These are phyloP conservation scores for Exserohilum turcica DNA, from an alignment of 2,329 filamentous ascomycete species.

Conservation along the genomic window DNA sequence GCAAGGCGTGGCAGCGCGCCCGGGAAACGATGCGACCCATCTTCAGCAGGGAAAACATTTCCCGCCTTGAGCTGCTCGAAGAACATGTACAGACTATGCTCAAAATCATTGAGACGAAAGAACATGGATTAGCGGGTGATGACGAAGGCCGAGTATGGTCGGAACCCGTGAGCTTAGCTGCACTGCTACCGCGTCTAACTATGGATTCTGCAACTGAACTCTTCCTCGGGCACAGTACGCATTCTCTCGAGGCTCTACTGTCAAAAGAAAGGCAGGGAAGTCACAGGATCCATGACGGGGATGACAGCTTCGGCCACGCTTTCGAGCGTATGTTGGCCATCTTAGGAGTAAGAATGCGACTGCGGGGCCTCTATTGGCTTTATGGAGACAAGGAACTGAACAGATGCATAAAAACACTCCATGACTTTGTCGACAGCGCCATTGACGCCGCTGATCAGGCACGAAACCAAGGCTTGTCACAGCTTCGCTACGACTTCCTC, in stretches of 20 bases:
- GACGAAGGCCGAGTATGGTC: constrained; percentile 2
- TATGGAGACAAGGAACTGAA: constrained; percentile 6
- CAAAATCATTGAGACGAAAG: not conserved
- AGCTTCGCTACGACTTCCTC: constrained; percentile 9
- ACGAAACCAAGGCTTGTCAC: not conserved
- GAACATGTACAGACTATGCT: constrained; percentile 3
- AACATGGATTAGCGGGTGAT: not conserved
- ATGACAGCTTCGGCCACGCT: constrained; percentile 2
- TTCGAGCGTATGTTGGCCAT: constrained; percentile 10
- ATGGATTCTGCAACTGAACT: constrained; percentile 11
- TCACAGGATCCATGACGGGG: not conserved
- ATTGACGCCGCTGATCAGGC: constrained; percentile 9
- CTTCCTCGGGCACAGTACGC: constrained; percentile 4
- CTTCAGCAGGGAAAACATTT: constrained; percentile 6
- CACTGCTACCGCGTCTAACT: constrained; percentile 2
- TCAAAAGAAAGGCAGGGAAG: not conserved
- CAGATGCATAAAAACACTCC: constrained; percentile 4
- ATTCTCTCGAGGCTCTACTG: not conserved
- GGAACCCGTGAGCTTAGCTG: constrained; percentile 1
- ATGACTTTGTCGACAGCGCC: constrained; percentile 5
- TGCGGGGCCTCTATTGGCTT: constrained; percentile 9
- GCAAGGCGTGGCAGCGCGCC: constrained; percentile 7
- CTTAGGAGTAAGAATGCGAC: constrained; percentile 7
- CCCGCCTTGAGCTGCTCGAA: constrained; percentile 4
- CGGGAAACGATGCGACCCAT: constrained; percentile 12